Evolutionary conservation across 805 yeast species (phyloP).

Genomic region (Teunomyces atbi): DNA sequence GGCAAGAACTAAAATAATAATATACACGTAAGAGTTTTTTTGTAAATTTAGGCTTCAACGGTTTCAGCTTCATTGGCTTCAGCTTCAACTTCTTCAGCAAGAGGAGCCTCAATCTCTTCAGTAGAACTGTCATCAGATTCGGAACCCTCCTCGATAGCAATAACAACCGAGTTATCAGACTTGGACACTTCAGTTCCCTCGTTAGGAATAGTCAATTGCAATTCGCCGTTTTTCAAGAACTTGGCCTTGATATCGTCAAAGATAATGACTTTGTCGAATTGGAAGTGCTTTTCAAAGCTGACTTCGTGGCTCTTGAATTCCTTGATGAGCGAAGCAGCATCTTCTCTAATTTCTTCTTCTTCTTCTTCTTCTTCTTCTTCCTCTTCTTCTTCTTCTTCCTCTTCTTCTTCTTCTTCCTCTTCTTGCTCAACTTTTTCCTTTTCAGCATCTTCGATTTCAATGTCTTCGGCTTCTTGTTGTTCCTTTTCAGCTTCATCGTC

Average conservation of each 20-base stretch:
- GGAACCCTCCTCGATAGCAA: conserved; percentile 20
- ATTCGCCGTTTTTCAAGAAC: conserved; percentile 38
- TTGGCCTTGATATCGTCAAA: conserved; percentile 38
- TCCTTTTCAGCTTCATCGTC: conserved; percentile 14
- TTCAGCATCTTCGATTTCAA: conserved; percentile 8
- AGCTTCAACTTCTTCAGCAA: conserved; percentile 8
- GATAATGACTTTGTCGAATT: conserved; percentile 39
- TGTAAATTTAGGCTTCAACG: conserved; percentile 4
- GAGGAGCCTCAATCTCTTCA: conserved; percentile 10
- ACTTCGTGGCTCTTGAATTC: conserved; percentile 41
- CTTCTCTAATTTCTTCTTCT: conserved; percentile 43
- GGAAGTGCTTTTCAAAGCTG: conserved; percentile 42
- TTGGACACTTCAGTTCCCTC: conserved; percentile 18
- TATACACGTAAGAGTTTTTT: not conserved
- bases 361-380: conserved; percentile 16
- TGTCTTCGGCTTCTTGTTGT: conserved; percentile 3
- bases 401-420: conserved; percentile 16
- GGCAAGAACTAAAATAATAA: not conserved
- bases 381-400: conserved; percentile 14
- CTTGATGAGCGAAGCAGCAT: conserved; percentile 34
- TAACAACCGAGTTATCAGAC: conserved; percentile 23
- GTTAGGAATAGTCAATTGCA: conserved; percentile 42
- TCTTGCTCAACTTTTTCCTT: conserved; percentile 8
- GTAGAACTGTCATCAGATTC: conserved; percentile 11
- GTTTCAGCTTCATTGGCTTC: conserved; percentile 6